phyloP scores from a whole-genome alignment of 768 basidiomycete genomes.

The Mycena crocata region DNA sequence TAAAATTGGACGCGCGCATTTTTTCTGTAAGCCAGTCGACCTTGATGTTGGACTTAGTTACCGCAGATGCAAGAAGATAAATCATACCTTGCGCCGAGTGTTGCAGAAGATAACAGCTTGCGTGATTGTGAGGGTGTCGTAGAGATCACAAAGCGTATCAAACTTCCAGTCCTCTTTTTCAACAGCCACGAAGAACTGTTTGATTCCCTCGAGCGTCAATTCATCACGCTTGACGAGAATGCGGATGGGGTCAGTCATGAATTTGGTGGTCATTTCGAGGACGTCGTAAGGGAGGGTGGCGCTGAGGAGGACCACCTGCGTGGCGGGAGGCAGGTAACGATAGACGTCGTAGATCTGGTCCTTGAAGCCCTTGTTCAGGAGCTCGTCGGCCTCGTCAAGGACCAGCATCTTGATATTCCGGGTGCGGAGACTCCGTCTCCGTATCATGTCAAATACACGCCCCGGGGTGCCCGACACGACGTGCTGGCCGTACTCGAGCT shows the following conservation, averaged over 20 bases:
- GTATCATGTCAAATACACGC: slow-evolving; percentile 99
- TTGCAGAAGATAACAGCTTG: slow-evolving; percentile 99
- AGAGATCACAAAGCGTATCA: slow-evolving; percentile 96
- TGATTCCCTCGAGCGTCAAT: slow-evolving; percentile 95
- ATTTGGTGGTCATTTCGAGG: slow-evolving; percentile 98
- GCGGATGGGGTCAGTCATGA: slow-evolving; percentile 98
- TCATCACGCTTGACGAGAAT: slow-evolving; percentile 99
- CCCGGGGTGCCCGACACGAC: slow-evolving; percentile 98
- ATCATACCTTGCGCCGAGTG: slow-evolving; percentile 89
- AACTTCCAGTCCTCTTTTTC: slow-evolving; percentile 99
- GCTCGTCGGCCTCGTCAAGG: slow-evolving; percentile 94
- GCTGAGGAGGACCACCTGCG: slow-evolving; percentile 96
- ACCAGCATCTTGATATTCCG: slow-evolving; percentile 98
- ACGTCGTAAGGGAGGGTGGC: slow-evolving; percentile 98
- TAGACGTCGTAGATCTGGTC: slow-evolving; percentile 99
- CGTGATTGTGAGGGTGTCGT: slow-evolving; percentile 98
- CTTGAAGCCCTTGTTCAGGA: slow-evolving; percentile 98
- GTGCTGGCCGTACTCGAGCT: slow-evolving; percentile 97
- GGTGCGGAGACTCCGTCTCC: slow-evolving; percentile 90
- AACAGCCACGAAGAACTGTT: slow-evolving; percentile 97
- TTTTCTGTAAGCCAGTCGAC: slow-evolving; percentile 99
- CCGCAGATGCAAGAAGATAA: not conserved
- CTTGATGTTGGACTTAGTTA: slow-evolving; percentile 51
- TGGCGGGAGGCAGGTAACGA: slow-evolving; percentile 95
- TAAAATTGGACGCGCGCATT: slow-evolving; percentile 99